A percentile compares a stretch with the other conserved stretches of the same genome.
Evolutionary conservation across 768 basidiomycete genomes (phyloP).

Genomic region (Collybia mongolica): DNA sequence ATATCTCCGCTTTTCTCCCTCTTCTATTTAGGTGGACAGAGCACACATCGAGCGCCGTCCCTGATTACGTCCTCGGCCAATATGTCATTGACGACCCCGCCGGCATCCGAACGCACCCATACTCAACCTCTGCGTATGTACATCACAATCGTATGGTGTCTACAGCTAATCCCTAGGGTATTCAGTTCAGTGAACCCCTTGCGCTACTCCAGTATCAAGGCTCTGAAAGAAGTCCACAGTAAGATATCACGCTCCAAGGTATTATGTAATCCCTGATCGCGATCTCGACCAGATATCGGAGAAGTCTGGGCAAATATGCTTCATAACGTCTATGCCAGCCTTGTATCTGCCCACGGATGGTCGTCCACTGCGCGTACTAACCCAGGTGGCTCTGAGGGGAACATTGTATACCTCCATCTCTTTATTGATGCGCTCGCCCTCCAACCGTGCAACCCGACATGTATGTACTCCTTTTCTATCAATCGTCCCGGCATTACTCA

Average conservation of each 20-base stretch:
- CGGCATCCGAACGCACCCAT: conserved; percentile 50
- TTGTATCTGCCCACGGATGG: conserved; percentile 14
- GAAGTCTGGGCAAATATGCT: conserved; percentile 36
- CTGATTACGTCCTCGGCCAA: conserved; percentile 35
- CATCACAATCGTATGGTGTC: neutral
- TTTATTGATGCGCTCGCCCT: conserved; percentile 36
- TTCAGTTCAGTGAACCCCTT: conserved; percentile 30
- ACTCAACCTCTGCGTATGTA: conserved; percentile 41
- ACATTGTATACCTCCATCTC: conserved; percentile 35
- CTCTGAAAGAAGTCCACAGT: conserved; percentile 34
- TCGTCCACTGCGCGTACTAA: conserved; percentile 24
- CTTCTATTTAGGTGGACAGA: conserved; percentile 24
- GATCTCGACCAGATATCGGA: conserved; percentile 29
- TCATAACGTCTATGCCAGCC: conserved; percentile 20
- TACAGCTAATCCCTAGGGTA: conserved; percentile 20
- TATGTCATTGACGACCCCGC: conserved; percentile 44
- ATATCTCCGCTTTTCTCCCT: neutral
- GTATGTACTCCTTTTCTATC: conserved; percentile 14
- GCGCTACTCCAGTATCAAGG: conserved; percentile 29
- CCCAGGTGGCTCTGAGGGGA: conserved; percentile 27
- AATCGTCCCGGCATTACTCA: too few relatives aligned
- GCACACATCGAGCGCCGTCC: conserved; percentile 27
- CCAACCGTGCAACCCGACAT: conserved; percentile 33
- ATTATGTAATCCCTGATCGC: neutral
- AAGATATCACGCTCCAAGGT: conserved; percentile 9